These are phyloP conservation scores for Xylariaceae sp. DNA, from an alignment of 2,329 filamentous ascomycete species.

Conservation along the genomic window DNA sequence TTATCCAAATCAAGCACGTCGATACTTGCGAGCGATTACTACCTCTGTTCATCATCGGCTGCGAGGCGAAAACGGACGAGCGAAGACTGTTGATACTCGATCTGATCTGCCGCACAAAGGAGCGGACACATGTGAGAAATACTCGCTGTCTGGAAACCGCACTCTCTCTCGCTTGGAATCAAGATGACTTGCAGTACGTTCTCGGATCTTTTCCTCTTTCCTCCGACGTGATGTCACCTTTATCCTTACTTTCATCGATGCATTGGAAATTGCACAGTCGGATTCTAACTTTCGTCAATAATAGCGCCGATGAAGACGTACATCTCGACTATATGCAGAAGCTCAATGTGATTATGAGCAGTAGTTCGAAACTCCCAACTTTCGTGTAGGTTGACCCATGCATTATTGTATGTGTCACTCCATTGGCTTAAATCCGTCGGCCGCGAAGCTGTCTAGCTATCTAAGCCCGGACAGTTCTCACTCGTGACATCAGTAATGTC, in stretches of 20 bases:
- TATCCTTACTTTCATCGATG: no score
- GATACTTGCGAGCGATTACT: slow-evolving; percentile 29
- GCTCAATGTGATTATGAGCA: slow-evolving; percentile 11
- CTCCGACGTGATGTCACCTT: no score
- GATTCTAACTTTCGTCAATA: no score
- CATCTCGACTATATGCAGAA: slow-evolving; percentile 11
- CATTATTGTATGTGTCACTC: background rate
- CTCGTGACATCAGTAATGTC: slow-evolving; percentile 42
- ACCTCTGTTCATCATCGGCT: slow-evolving; percentile 33
- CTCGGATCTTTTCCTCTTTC: no score
- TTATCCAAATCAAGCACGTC: slow-evolving; percentile 6
- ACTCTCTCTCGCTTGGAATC: slow-evolving; percentile 10
- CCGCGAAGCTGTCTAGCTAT: slow-evolving; percentile 23
- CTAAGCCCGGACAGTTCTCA: slow-evolving; percentile 53
- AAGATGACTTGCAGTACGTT: slow-evolving; percentile 11
- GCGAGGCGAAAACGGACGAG: slow-evolving; percentile 32
- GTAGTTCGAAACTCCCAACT: slow-evolving; percentile 6
- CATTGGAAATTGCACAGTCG: no score
- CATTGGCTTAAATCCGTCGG: background rate
- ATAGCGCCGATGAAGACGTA: slow-evolving; percentile 9
- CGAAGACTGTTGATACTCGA: slow-evolving; percentile 25
- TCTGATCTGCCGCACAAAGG: slow-evolving; percentile 25
- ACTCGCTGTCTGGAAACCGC: slow-evolving; percentile 7
- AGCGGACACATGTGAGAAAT: background rate
- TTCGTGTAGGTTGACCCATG: slow-evolving; percentile 5